These are phyloP conservation scores for Wickerhamiella parazyma DNA, from an alignment of 805 yeast genomes.

Conservation along the genomic window DNA sequence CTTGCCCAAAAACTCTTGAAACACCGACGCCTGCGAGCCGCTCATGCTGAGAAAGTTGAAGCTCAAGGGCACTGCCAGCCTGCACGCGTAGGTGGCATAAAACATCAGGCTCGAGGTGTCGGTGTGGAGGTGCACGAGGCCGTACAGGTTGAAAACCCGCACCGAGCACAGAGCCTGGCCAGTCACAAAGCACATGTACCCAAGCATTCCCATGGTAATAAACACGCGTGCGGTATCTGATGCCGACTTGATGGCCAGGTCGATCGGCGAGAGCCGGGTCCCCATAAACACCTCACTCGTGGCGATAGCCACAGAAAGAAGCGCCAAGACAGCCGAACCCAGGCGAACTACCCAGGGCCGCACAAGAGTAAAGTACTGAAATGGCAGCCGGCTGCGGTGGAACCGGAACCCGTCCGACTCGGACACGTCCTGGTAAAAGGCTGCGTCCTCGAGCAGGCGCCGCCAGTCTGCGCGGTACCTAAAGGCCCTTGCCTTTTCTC, in stretches of 20 bases:
- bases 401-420: constrained; percentile 27
- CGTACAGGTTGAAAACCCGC: constrained; percentile 62
- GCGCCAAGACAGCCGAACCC: constrained; percentile 31
- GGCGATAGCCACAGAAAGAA: constrained; percentile 40
- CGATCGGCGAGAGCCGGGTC: constrained; percentile 48
- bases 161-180: constrained; percentile 52
- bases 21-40: constrained; percentile 34
- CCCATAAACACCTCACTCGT: constrained; percentile 68
- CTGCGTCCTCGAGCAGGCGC: constrained; percentile 34
- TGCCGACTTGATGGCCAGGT: constrained; percentile 30
- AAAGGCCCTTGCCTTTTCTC: constrained; percentile 36
- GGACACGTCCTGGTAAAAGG: constrained; percentile 45
- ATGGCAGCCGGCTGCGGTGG: constrained; percentile 23
- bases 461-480: constrained; percentile 49
- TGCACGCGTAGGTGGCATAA: constrained; percentile 66
- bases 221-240: constrained; percentile 30
- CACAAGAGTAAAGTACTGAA: constrained; percentile 30
- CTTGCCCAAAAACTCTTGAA: constrained; percentile 62
- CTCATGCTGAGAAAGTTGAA: constrained; percentile 63
- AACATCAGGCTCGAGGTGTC: constrained; percentile 65
- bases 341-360: constrained; percentile 36
- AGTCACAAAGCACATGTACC: constrained; percentile 58
- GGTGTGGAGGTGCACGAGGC: constrained; percentile 54
- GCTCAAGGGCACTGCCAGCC: constrained; percentile 69
- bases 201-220: constrained; percentile 34